Percentiles rank a stretch among this genome's conserved stretches.
phyloP scores from a whole-genome alignment of 1,284 basidiomycete genomes.

The Rhodotorula sp. region DNA sequence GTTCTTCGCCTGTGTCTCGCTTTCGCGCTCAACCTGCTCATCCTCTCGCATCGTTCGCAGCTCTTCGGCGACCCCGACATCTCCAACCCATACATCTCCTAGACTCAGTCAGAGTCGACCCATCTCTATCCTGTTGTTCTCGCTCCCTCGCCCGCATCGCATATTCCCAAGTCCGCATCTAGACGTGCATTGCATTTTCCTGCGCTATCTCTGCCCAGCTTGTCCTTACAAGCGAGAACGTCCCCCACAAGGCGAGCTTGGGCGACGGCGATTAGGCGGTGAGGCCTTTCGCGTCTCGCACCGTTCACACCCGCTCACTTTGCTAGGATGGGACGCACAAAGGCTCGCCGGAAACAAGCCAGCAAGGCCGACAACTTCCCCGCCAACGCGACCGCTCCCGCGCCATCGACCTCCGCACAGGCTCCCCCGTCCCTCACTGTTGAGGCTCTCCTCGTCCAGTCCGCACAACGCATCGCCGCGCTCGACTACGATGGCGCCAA shows the following conservation, averaged over 20 bases:
- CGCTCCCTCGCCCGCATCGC: not conserved
- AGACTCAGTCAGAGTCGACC: not conserved
- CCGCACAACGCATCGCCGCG: constrained; percentile 72
- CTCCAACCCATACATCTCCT: constrained; percentile 22
- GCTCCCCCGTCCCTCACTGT: constrained; percentile 45
- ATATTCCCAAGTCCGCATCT: not conserved
- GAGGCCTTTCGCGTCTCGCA: too few species aligned
- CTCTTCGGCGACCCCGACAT: constrained; percentile 32
- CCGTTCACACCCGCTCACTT: not conserved
- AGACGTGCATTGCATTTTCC: too few species aligned
- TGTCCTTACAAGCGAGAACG: too few species aligned
- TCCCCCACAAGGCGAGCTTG: too few species aligned
- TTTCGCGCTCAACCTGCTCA: not conserved
- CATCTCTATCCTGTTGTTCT: not conserved
- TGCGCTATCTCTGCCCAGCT: too few species aligned
- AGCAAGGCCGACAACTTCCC: constrained; percentile 42
- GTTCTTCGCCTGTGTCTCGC: not conserved
- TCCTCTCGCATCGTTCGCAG: not conserved
- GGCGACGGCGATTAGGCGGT: too few species aligned
- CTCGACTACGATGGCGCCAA: constrained; percentile 79
- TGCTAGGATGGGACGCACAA: constrained; percentile 35
- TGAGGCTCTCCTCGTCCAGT: constrained; percentile 65
- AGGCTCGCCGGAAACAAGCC: constrained; percentile 44
- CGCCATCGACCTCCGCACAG: constrained; percentile 6
- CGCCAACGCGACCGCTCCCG: constrained; percentile 44